Percentiles rank a stretch among this genome's conserved stretches.
phyloP scores from a whole-genome alignment of 31 red algal genomes.

The Bonnemaisonia californica region DNA sequence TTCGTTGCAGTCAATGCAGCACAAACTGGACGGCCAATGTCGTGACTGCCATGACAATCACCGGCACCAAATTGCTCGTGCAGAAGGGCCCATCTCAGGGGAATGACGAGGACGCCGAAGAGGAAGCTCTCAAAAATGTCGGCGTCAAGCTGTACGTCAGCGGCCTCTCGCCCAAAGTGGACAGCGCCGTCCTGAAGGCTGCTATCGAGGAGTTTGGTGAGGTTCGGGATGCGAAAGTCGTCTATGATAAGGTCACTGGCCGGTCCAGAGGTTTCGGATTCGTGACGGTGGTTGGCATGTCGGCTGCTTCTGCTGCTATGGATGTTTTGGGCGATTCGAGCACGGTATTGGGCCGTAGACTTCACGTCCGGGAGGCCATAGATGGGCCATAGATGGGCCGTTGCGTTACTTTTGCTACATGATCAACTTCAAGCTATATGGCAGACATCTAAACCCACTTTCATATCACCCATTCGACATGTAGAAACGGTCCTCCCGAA shows the following conservation, averaged over 20 bases:
- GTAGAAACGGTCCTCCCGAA: too few species aligned
- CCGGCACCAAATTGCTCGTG: slow-evolving; percentile 29
- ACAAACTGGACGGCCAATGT: slow-evolving; percentile 19
- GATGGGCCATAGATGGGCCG: too few species aligned
- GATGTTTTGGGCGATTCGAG: slow-evolving; percentile 41
- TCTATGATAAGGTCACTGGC: slow-evolving; percentile 53
- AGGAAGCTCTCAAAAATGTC: neutral
- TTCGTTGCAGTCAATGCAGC: slow-evolving; percentile 53
- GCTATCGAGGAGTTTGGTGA: slow-evolving; percentile 60
- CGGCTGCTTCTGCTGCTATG: slow-evolving; percentile 48
- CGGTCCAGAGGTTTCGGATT: slow-evolving; percentile 73
- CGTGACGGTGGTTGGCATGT: slow-evolving; percentile 42
- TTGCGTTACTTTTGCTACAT: too few species aligned
- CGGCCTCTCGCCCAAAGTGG: slow-evolving; percentile 47
- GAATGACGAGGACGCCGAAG: neutral
- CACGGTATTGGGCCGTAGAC: slow-evolving; percentile 17
- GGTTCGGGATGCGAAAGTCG: slow-evolving; percentile 41
- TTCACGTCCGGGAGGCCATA: slow-evolving; percentile 44
- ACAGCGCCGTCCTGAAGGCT: slow-evolving; percentile 29
- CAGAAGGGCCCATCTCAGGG: neutral
- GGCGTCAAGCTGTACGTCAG: slow-evolving; percentile 57
- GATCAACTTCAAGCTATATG: too few species aligned
- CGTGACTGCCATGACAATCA: slow-evolving; percentile 33
- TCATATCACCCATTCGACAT: too few species aligned
- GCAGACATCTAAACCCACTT: too few species aligned